These are phyloP conservation scores for Cladorrhinum sp. DNA, from an alignment of 2,329 filamentous ascomycete species.

Conservation along the genomic window DNA sequence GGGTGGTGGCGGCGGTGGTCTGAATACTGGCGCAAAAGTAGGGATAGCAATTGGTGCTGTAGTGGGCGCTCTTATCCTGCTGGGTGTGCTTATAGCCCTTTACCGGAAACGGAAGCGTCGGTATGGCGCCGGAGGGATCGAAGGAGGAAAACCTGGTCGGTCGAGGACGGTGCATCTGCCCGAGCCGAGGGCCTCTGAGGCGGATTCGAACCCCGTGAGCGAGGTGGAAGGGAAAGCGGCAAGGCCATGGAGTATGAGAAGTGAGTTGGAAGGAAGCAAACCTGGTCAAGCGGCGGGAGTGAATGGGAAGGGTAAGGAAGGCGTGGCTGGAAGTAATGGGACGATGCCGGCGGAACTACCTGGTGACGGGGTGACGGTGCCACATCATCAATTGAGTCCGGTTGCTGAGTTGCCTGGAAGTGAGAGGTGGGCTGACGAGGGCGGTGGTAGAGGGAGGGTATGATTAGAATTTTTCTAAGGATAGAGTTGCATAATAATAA, in stretches of 20 bases:
- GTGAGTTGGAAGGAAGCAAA: neutral
- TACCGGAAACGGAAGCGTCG: neutral
- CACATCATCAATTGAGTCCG: neutral
- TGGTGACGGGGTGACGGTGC: neutral
- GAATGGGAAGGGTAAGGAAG: neutral
- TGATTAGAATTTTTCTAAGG: neutral
- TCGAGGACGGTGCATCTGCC: neutral
- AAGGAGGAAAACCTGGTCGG: constrained; percentile 1
- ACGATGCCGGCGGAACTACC: neutral
- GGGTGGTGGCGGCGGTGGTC: neutral
- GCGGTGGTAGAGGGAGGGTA: neutral
- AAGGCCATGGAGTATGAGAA: constrained; percentile 5
- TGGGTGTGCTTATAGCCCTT: neutral
- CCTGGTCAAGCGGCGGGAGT: neutral
- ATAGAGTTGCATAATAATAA: too few relatives aligned
- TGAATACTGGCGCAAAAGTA: constrained; percentile 7
- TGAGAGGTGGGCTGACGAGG: neutral
- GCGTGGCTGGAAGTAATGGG: neutral
- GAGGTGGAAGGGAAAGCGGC: constrained; percentile 4
- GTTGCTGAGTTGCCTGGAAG: constrained; percentile 7
- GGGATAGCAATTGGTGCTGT: constrained; percentile 2
- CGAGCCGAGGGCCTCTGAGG: neutral
- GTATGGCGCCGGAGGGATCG: neutral
- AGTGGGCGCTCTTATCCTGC: neutral
- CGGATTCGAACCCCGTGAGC: constrained; percentile 2